Percentiles rank a stretch among this genome's conserved stretches.
Conservation (phyloP, 306 rosid genomes). For the Myrica gale region DNA sequence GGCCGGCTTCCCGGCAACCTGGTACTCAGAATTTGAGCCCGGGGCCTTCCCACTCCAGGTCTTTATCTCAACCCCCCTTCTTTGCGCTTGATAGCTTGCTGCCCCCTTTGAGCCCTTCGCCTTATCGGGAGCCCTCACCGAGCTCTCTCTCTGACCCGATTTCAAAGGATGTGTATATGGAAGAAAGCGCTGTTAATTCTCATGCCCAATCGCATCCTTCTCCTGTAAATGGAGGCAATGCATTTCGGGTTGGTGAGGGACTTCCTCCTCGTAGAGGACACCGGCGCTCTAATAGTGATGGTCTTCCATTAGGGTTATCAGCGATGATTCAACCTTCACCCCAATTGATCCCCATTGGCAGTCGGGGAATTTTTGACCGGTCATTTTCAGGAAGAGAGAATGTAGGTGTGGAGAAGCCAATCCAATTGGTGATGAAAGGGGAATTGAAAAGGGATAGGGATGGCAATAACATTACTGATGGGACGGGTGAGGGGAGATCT, state of each 20-base stretch:
- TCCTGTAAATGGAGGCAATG: conserved; percentile 37
- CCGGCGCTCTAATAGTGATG: conserved; percentile 75
- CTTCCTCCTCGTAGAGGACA: conserved; percentile 84
- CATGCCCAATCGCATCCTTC: conserved; percentile 35
- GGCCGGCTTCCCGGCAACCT: conserved; percentile 38
- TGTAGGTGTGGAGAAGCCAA: conserved; percentile 40
- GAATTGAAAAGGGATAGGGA: conserved; percentile 29
- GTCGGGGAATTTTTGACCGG: conserved; percentile 35
- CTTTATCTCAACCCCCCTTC: conserved; percentile 65
- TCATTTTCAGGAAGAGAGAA: conserved; percentile 43
- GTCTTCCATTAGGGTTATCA: conserved; percentile 64
- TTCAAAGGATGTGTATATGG: conserved; percentile 47
- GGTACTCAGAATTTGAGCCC: conserved; percentile 48
- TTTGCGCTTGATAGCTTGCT: conserved; percentile 59
- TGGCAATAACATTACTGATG: conserved; percentile 34
- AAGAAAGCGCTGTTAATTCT: conserved; percentile 51
- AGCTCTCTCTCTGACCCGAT: conserved; percentile 43
- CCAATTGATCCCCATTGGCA: conserved; percentile 39
- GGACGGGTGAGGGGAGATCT: conserved; percentile 39
- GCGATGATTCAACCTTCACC: conserved; percentile 53
- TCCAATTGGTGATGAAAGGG: conserved; percentile 47
- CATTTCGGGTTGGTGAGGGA: conserved; percentile 48
- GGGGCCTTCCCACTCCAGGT: conserved; percentile 59
- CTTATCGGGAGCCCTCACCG: conserved; percentile 38
- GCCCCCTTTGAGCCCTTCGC: conserved; percentile 75